Base-by-base conservation (phyloP, 2,329 filamentous ascomycete genomes). In the Anisogramma anomala region DNA sequence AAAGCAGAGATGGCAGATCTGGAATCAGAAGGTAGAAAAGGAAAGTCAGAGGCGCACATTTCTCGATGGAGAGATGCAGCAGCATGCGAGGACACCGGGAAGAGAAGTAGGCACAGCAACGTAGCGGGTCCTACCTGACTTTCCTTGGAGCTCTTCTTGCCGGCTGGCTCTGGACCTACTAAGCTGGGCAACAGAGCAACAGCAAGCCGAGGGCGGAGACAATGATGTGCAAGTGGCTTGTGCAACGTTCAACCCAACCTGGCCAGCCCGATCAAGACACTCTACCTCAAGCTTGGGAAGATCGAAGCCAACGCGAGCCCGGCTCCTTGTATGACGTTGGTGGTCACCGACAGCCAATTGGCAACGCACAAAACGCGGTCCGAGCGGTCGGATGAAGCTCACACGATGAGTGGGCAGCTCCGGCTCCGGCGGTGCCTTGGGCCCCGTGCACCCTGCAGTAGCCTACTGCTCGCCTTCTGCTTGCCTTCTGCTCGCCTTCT, bases 51-150 rank as follows among this genome's bases (percentile, higher is more conserved):
- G 17, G 36, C 17, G 43, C n/a, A 36, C 27, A 25, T 27, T 26
- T 38, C 41, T 34, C 18, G 17, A 19, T 23, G 6, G 23, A 41
- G 25, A 18, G 9, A 7, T 31, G 6, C 28, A 4, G n/a, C 28
- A 7, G 13, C 5, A 28, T 28, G 26, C 13, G 30, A 23, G 25
- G 20, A 44, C 19, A 32, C 36, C 35, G 31, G 22, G 22, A 32
- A 39, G 20, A 35, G 19, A 22, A 27, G 19, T 19, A 41, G 27
- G 15, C 30, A 30, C 34, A 18, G 17, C 22, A 30, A 30, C n/a
- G 15, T 33, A 30, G 33, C 22, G 33, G 36, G 41, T 43, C 37
- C 41, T 30, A 46, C 44, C 36, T 43, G 31, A 23, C 17, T 43
- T 39, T 26, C 17, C 28, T 36, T 33, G n/a, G n/a, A n/a, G n/a